Conservation (phyloP, 805 yeast species). For the Nakazawaea ambrosiae region DNA sequence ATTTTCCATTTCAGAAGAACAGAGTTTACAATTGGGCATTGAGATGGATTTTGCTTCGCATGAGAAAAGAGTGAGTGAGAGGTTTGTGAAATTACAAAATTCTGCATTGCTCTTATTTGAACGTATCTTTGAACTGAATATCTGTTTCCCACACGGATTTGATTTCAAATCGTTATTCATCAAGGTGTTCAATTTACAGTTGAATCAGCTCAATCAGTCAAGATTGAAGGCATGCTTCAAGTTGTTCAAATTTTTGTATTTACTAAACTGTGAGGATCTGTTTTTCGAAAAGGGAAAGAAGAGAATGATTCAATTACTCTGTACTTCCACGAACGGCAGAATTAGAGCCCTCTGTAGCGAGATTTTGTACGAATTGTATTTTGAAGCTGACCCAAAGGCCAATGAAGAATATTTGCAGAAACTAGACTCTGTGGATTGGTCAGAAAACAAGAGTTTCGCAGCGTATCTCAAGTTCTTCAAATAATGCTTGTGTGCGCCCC, state of each 20-base stretch:
- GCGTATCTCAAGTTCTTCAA: constrained; percentile 1
- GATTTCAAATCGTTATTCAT: constrained; percentile 32
- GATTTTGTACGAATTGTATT: constrained; percentile 5
- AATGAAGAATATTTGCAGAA: background rate
- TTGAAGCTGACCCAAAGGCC: background rate
- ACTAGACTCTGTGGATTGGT: constrained; percentile 5
- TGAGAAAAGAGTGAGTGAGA: constrained; percentile 6
- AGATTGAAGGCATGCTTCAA: constrained; percentile 33
- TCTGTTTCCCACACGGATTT: constrained; percentile 24
- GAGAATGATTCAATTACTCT: constrained; percentile 3
- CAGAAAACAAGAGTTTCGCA: background rate
- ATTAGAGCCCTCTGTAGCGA: constrained; percentile 5
- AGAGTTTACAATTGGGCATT: background rate
- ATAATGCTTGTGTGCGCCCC: background rate
- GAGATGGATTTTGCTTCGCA: background rate
- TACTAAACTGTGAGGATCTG: constrained; percentile 8
- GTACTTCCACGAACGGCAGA: constrained; percentile 1
- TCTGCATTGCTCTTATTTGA: constrained; percentile 23
- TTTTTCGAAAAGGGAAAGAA: constrained; percentile 8
- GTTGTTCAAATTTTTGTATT: constrained; percentile 34
- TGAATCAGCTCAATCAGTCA: constrained; percentile 34
- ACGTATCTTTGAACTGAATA: constrained; percentile 32
- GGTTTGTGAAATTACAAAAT: constrained; percentile 18
- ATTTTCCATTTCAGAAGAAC: background rate
- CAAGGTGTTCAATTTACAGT: constrained; percentile 48